Evolutionary conservation across 352 stramenopile species (phyloP), one percentile per base, ranked within the genome.

Genomic region (Globisporangium takayamanum): DNA sequence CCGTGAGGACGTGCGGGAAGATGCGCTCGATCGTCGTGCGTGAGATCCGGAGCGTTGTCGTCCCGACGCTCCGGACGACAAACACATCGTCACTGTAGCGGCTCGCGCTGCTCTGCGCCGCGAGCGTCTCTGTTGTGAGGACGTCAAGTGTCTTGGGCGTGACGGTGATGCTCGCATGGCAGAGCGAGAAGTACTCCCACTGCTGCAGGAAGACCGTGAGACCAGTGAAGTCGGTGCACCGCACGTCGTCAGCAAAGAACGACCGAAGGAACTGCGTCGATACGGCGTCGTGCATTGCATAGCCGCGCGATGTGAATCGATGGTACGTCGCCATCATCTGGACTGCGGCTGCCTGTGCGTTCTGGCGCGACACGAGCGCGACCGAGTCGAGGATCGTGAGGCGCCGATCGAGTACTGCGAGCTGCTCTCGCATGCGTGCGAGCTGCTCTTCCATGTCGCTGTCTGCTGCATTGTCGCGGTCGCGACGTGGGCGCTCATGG

Each of bases 1-100:
- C 69, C 16, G 49, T 37, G 11, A 82, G 49, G 25, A 80, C 66
- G 44, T 72, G 63, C 5, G 75, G 75, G 59, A 85, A 85, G 14
- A 85, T 66, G 37, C 73, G 36, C 48, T 72, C 64, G 36, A 85
- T 62, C 33, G 75, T 80, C 15, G 59, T 48, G 16, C 73, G 62
- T 2, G 68, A 77, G 42, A 82, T 82, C 2, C 70, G 56, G 20
- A 73, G 66, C 20, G 58, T 68, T 4, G 70, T 81, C 1, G 58
- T 50, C 1, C 70, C 74, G 0, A 55, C 61, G 51, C 70, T 69
- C 20, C 72, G 70, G 37, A 80, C 58, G 22, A 78, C 59, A 36
- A 64, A 70, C 44, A 68, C 62, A 11, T 74, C 68, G 47, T 71
- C 59, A 6, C 12, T 57, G 39, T 20, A 58, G 20, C 15, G 56